Percentiles rank a stretch among this genome's conserved stretches.
phyloP scores from a whole-genome alignment of 257 asterid species.

The Rubia yunnanensis region DNA sequence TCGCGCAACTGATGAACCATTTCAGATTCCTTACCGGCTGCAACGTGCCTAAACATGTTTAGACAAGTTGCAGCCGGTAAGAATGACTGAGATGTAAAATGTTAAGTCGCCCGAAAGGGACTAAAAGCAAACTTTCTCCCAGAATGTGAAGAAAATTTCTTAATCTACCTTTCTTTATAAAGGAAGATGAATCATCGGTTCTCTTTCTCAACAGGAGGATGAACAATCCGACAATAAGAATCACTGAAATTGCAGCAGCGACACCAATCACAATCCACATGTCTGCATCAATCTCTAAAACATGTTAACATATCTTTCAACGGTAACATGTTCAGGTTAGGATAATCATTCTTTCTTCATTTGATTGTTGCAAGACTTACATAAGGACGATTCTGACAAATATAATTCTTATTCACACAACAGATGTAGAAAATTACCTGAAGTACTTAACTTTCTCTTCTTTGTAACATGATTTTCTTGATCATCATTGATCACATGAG shows the following conservation, averaged over 20 bases:
- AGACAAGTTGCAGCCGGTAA: too few relatives aligned
- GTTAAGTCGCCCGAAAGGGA: too few relatives aligned
- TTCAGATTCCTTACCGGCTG: too few relatives aligned
- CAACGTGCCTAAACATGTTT: too few relatives aligned
- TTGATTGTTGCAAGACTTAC: too few relatives aligned
- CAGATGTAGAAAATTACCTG: constrained; percentile 20
- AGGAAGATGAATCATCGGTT: constrained; percentile 18
- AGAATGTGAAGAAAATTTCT: neutral
- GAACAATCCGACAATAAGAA: constrained; percentile 16
- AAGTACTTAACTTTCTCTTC: constrained; percentile 10
- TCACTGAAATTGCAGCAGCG: constrained; percentile 24
- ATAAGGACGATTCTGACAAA: too few relatives aligned
- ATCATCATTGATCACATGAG: constrained; percentile 25
- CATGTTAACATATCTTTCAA: too few relatives aligned
- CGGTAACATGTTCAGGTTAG: neutral
- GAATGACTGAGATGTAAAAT: too few relatives aligned
- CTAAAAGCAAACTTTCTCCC: neutral
- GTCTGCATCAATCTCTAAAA: constrained; percentile 25
- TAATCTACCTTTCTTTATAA: constrained; percentile 23
- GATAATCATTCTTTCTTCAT: neutral
- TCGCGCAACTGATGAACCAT: too few relatives aligned
- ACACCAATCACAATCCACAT: constrained; percentile 34
- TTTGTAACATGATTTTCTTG: constrained; percentile 16
- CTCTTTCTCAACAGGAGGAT: constrained; percentile 24
- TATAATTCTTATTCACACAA: too few relatives aligned